Evolutionary conservation across 1,284 basidiomycete species (phyloP).

Genomic region (Coniferiporia sulphurascens): DNA sequence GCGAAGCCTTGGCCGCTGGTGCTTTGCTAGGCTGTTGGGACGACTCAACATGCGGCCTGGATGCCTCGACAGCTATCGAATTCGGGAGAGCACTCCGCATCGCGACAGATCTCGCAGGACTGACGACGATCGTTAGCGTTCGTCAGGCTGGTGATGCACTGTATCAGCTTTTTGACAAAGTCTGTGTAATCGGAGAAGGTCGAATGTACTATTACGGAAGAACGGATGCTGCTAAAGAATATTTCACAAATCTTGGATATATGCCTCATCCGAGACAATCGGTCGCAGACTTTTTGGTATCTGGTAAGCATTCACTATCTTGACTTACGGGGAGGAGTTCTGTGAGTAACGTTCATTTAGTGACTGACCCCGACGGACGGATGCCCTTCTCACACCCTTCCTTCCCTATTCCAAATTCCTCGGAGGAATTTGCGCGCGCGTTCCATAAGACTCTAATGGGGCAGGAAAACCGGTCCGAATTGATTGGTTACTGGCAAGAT

Average conservation of each 20-base stretch:
- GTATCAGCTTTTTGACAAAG: constrained; percentile 38
- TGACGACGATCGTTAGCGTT: constrained; percentile 38
- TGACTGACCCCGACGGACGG: constrained; percentile 7
- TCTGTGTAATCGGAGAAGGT: constrained; percentile 43
- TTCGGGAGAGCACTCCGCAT: constrained; percentile 38
- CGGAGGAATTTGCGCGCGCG: constrained; percentile 10
- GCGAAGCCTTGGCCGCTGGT: constrained; percentile 35
- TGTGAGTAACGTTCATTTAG: background rate
- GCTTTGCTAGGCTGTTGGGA: constrained; percentile 39
- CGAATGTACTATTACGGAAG: constrained; percentile 46
- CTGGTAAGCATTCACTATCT: background rate
- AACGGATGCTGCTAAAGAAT: constrained; percentile 36
- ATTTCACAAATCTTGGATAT: constrained; percentile 45
- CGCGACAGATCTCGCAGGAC: constrained; percentile 34
- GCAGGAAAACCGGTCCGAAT: constrained; percentile 3
- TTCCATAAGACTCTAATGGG: background rate
- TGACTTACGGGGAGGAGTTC: constrained; percentile 11
- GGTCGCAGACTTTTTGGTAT: constrained; percentile 37
- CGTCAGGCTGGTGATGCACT: constrained; percentile 39
- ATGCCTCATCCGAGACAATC: constrained; percentile 33
- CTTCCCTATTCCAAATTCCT: constrained; percentile 1
- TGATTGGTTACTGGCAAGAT: constrained; percentile 8
- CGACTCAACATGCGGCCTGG: constrained; percentile 42
- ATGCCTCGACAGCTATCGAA: constrained; percentile 41
- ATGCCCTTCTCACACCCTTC: background rate